These are phyloP conservation scores for Prasinococcaceae sp. DNA, from an alignment of 139 green algal species.

Conservation along the genomic window DNA sequence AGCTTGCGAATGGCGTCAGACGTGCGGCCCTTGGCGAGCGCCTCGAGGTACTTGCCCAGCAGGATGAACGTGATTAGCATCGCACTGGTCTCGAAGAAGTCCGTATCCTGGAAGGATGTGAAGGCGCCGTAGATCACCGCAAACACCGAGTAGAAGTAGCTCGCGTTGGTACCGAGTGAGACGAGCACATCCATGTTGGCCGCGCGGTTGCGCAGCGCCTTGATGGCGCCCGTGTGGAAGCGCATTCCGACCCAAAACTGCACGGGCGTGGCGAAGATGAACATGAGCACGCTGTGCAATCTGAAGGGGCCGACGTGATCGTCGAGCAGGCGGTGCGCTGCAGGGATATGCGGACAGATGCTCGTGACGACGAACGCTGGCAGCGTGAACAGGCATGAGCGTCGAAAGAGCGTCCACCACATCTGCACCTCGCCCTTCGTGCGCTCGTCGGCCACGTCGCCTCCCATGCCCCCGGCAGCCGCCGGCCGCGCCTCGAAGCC, in stretches of 20 bases:
- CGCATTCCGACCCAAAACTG: conserved; percentile 75
- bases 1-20: conserved; percentile 66
- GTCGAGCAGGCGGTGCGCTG: conserved; percentile 20
- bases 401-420: conserved; percentile 16
- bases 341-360: conserved; percentile 55
- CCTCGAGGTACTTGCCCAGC: conserved; percentile 79
- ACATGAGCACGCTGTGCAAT: conserved; percentile 63
- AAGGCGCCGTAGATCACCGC: conserved; percentile 59
- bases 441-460: conserved; percentile 1
- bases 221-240: conserved; percentile 79
- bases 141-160: conserved; percentile 80
- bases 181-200: conserved; percentile 99
- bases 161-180: conserved; percentile 77
- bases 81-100: conserved; percentile 94
- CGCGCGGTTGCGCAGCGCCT: conserved; percentile 38
- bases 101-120: conserved; percentile 36
- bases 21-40: conserved; percentile 51
- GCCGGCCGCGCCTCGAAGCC: conserved; percentile 31
- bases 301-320: conserved; percentile 48
- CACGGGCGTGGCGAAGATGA: conserved; percentile 66
- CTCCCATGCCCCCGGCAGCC: neutral
- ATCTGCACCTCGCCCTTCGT: neutral
- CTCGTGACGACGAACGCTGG: conserved; percentile 77
- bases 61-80: conserved; percentile 96
- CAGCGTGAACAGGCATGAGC: conserved; percentile 42